These are phyloP conservation scores for Lactifluus rugatus DNA, from an alignment of 768 basidiomycete genomes.

Conservation along the genomic window DNA sequence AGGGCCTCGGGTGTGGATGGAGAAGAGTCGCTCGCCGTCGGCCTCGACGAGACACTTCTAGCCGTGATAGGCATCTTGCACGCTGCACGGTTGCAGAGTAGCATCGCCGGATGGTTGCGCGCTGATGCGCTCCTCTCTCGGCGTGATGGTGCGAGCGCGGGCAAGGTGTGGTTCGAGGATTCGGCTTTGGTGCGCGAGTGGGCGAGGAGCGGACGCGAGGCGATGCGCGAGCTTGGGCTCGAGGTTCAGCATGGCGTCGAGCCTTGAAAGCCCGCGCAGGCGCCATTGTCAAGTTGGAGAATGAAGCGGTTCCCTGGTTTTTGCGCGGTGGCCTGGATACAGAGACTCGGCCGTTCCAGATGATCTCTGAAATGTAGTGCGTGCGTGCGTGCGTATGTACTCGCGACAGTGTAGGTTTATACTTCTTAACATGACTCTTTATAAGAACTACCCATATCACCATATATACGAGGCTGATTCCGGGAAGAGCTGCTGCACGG, in stretches of 20 bases:
- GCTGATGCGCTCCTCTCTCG: slow-evolving; percentile 37
- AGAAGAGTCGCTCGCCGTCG: slow-evolving; percentile 22
- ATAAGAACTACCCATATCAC: too few relatives aligned
- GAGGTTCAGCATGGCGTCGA: slow-evolving; percentile 33
- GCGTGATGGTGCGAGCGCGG: too few relatives aligned
- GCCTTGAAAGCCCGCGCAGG: too few relatives aligned
- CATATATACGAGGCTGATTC: not conserved
- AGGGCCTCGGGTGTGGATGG: too few relatives aligned
- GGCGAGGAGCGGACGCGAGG: slow-evolving; percentile 41
- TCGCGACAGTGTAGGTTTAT: too few relatives aligned
- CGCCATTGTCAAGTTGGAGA: too few relatives aligned
- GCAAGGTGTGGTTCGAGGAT: slow-evolving; percentile 45
- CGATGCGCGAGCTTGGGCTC: slow-evolving; percentile 42
- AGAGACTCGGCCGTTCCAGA: too few relatives aligned
- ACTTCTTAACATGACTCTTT: too few relatives aligned
- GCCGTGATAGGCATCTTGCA: slow-evolving; percentile 63
- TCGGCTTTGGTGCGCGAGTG: slow-evolving; percentile 35
- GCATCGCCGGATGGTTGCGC: slow-evolving; percentile 60
- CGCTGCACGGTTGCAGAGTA: slow-evolving; percentile 44
- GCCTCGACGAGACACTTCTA: slow-evolving; percentile 51
- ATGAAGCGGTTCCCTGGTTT: too few relatives aligned
- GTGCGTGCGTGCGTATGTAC: too few relatives aligned
- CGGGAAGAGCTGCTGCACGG: not conserved
- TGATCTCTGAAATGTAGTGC: too few relatives aligned
- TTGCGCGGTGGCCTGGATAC: too few relatives aligned